Percentiles rank a stretch among this genome's conserved stretches.
These are phyloP conservation scores for Aaosphaeria arxii DNA, from an alignment of 2,329 filamentous ascomycete species.

Conservation along the genomic window DNA sequence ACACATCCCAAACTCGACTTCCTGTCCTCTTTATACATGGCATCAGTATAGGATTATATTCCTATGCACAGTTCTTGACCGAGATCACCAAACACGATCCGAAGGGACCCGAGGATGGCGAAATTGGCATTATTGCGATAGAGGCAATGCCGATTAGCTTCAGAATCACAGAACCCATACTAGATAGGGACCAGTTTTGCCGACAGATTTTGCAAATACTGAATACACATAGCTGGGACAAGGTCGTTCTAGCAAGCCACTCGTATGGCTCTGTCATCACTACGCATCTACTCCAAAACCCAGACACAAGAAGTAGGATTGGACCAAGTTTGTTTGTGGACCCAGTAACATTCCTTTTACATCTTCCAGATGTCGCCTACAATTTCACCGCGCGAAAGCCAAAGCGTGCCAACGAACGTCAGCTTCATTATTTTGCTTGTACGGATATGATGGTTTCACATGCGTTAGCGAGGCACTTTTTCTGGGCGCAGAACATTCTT, in stretches of 20 bases:
- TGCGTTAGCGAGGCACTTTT: constrained; percentile 64
- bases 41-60: constrained; percentile 65
- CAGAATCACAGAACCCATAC: constrained; percentile 56
- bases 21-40: constrained; percentile 70
- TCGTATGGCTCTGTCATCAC: constrained; percentile 62
- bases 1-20: constrained; percentile 55
- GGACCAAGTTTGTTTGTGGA: constrained; percentile 55
- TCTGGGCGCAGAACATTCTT: constrained; percentile 68
- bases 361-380: constrained; percentile 68
- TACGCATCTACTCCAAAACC: constrained; percentile 58
- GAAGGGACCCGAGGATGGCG: constrained; percentile 33
- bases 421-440: constrained; percentile 68
- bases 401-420: constrained; percentile 61
- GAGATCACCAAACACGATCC: constrained; percentile 45
- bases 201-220: constrained; percentile 57
- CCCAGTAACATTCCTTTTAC: constrained; percentile 65
- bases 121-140: constrained; percentile 62
- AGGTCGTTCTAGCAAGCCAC: constrained; percentile 61
- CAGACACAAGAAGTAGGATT: constrained; percentile 45
- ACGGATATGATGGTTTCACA: constrained; percentile 66
- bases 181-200: constrained; percentile 53
- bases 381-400: constrained; percentile 54
- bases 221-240: constrained; percentile 54
- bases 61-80: constrained; percentile 58
- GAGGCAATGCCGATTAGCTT: constrained; percentile 66